These are phyloP conservation scores for Plectosphaerella plurivora DNA, from an alignment of 2,329 filamentous ascomycete species.

Conservation along the genomic window DNA sequence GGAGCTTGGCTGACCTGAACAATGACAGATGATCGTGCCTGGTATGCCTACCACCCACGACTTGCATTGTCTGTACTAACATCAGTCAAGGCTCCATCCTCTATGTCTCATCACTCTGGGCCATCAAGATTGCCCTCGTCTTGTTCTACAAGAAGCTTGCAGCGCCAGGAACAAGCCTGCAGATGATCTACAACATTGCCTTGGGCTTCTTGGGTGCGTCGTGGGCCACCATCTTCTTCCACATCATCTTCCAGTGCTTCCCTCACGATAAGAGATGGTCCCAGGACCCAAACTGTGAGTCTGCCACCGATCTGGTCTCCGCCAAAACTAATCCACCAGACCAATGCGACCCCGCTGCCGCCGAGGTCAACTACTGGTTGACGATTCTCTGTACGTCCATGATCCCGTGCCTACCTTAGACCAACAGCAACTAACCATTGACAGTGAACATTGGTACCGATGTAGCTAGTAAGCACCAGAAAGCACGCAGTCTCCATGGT, in stretches of 20 bases:
- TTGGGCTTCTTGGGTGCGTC: conserved; percentile 22
- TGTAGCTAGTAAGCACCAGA: neutral
- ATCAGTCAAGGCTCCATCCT: conserved; percentile 22
- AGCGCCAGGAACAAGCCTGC: conserved; percentile 25
- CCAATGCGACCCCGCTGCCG: conserved; percentile 7
- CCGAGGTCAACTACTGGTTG: conserved; percentile 12
- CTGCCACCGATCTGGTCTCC: too few relatives aligned
- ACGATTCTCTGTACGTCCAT: conserved; percentile 8
- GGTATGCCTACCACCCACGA: conserved; percentile 10
- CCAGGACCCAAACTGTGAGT: conserved; percentile 17
- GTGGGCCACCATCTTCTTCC: conserved; percentile 28
- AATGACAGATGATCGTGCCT: neutral
- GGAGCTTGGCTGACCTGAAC: neutral
- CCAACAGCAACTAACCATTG: neutral
- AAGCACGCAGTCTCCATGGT: too few relatives aligned
- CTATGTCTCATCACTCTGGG: conserved; percentile 34
- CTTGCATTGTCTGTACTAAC: conserved; percentile 19
- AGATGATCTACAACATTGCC: conserved; percentile 29
- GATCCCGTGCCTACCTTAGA: neutral
- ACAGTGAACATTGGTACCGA: conserved; percentile 2
- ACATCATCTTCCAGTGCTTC: conserved; percentile 33
- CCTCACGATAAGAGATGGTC: conserved; percentile 26
- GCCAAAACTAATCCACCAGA: conserved; percentile 4
- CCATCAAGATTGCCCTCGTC: conserved; percentile 34
- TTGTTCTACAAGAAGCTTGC: conserved; percentile 35